These are phyloP conservation scores for Neospora caninum DNA, from an alignment of 169 alveolate genomes.

Conservation along the genomic window DNA sequence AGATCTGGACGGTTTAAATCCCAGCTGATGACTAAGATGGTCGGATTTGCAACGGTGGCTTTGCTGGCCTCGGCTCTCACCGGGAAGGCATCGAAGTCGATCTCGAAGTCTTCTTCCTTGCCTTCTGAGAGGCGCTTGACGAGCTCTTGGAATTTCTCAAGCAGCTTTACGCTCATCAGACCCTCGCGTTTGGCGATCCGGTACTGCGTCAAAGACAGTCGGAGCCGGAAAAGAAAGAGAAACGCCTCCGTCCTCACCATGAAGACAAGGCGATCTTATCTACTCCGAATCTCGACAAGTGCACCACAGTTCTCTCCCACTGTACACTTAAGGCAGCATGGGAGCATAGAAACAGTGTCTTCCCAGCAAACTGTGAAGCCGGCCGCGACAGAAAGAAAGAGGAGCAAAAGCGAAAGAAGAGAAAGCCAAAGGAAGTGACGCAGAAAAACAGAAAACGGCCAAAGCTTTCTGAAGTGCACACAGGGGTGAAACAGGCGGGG, in stretches of 20 bases:
- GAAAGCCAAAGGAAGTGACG: neutral
- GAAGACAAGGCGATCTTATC: neutral
- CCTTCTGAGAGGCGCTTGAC: conserved; percentile 68
- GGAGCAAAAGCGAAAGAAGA: neutral
- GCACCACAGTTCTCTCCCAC: no score
- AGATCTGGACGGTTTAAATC: no score
- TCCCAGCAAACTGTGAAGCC: no score
- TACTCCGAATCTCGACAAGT: neutral
- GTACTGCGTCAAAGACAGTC: neutral
- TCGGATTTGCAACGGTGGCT: neutral
- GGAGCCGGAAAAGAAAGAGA: neutral
- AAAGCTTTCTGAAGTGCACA: neutral
- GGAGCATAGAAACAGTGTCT: no score
- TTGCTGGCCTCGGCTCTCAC: conserved; percentile 26
- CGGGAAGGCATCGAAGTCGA: conserved; percentile 62
- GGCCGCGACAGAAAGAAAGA: no score
- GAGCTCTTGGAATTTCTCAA: conserved; percentile 64
- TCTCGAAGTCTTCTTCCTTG: conserved; percentile 57
- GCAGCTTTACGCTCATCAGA: conserved; percentile 52
- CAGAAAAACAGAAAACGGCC: neutral
- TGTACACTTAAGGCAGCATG: no score
- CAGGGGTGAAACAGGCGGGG: no score
- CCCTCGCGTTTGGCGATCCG: conserved; percentile 75
- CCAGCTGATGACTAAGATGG: no score
- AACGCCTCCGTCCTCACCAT: neutral